phyloP scores from a whole-genome alignment of 2,329 filamentous ascomycete genomes.

The Scedosporium boydii region DNA sequence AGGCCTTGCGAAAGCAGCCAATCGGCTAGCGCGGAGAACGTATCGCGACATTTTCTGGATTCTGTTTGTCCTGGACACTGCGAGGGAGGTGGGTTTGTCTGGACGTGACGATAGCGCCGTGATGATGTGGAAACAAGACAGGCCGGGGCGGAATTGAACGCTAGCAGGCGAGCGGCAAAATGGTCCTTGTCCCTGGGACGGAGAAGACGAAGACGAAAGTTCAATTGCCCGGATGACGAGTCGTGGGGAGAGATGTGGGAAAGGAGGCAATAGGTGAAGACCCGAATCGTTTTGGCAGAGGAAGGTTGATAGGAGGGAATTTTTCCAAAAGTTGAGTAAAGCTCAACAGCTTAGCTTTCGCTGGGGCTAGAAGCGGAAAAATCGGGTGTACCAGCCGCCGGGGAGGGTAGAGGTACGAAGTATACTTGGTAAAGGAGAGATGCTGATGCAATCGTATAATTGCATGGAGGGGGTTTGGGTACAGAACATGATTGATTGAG shows the following conservation, averaged over 20 bases:
- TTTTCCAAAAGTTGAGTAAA: neutral
- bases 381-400: neutral
- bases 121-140: neutral
- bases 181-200: neutral
- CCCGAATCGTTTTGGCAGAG: neutral
- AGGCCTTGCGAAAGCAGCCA: slow-evolving; percentile 33
- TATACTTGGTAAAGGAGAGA: no score
- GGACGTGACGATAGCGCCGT: neutral
- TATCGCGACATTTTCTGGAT: slow-evolving; percentile 37
- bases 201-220: neutral
- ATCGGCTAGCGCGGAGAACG: slow-evolving; percentile 39
- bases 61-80: neutral
- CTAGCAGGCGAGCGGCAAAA: no score
- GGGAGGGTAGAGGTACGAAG: neutral
- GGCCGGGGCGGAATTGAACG: no score
- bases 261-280: neutral
- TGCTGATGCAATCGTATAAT: no score
- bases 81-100: neutral
- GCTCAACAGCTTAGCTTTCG: slow-evolving; percentile 1
- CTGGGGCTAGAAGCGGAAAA: neutral
- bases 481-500: no score
- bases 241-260: neutral
- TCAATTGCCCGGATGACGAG: neutral
- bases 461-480: no score
- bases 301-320: neutral